Conservation (phyloP, 805 yeast species). For the Cyberlindnera mississippiensis region DNA sequence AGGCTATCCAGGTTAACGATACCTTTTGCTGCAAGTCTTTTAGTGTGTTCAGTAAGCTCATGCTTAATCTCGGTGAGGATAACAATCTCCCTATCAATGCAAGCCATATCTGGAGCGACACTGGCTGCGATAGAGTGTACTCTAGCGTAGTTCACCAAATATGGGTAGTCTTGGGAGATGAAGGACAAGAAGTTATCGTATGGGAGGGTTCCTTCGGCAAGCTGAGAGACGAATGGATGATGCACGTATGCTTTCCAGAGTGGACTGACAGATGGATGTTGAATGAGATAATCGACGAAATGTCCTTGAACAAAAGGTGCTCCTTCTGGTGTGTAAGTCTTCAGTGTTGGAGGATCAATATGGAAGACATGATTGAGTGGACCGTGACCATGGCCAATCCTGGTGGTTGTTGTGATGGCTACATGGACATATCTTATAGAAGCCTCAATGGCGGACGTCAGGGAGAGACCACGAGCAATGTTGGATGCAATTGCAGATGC, state of each 20-base stretch:
- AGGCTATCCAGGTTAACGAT: slow-evolving; percentile 44
- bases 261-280: slow-evolving; percentile 51
- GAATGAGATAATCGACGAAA: slow-evolving; percentile 46
- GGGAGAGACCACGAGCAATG: slow-evolving; percentile 49
- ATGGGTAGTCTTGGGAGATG: slow-evolving; percentile 58
- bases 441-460: slow-evolving; percentile 47
- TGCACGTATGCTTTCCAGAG: slow-evolving; percentile 56
- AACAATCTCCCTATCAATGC: slow-evolving; percentile 45
- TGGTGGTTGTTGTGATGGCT: slow-evolving; percentile 48
- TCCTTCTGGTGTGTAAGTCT: slow-evolving; percentile 1
- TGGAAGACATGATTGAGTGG: slow-evolving; percentile 67
- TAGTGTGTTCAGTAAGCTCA: slow-evolving; percentile 56
- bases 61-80: slow-evolving; percentile 47
- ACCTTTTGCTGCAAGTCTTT: slow-evolving; percentile 39
- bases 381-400: slow-evolving; percentile 56
- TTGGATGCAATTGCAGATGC: slow-evolving; percentile 78
- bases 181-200: slow-evolving; percentile 49
- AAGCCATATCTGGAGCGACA: slow-evolving; percentile 51
- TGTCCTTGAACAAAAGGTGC: slow-evolving; percentile 20
- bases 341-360: slow-evolving; percentile 19
- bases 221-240: slow-evolving; percentile 56
- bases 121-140: slow-evolving; percentile 62
- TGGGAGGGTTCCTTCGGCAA: slow-evolving; percentile 51
- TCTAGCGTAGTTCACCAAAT: slow-evolving; percentile 63
- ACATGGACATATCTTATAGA: slow-evolving; percentile 64